Evolutionary conservation across 306 rosid genomes (phyloP).

Genomic region (Urtica urens): DNA sequence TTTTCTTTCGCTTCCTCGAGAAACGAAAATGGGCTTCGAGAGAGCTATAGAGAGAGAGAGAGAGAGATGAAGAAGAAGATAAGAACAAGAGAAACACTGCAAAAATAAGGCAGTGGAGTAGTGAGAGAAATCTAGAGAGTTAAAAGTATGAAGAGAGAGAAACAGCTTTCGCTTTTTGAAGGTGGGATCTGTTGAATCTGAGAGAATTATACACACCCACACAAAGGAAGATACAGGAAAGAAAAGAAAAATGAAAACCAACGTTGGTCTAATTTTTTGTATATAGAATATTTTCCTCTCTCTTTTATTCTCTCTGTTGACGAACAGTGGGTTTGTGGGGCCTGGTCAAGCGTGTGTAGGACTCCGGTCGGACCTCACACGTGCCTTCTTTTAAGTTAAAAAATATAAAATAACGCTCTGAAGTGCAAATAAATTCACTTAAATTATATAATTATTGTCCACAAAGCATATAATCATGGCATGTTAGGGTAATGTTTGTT

Average conservation of each 20-base stretch:
- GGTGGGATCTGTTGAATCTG: slow-evolving; percentile 72
- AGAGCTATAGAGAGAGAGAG: not conserved
- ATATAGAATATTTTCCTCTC: not conserved
- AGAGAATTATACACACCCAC: slow-evolving; percentile 37
- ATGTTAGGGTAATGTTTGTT: too few species aligned
- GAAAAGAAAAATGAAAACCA: not conserved
- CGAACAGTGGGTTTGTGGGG: not conserved
- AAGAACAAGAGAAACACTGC: slow-evolving; percentile 1
- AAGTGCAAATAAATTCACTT: too few species aligned
- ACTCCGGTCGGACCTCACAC: slow-evolving; percentile 24
- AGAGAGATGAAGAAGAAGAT: not conserved
- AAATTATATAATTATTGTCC: too few species aligned
- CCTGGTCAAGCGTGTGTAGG: slow-evolving; percentile 19
- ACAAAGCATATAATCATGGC: too few species aligned
- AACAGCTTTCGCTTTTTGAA: slow-evolving; percentile 20
- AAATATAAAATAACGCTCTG: too few species aligned
- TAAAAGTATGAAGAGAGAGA: not conserved
- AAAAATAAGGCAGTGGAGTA: not conserved
- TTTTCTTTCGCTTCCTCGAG: not conserved
- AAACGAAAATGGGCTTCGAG: not conserved
- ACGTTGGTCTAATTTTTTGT: not conserved
- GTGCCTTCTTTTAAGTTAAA: too few species aligned
- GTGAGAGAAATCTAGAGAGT: not conserved
- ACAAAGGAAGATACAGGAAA: slow-evolving; percentile 3
- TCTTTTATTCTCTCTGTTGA: not conserved